Percentiles rank a stretch among this genome's conserved stretches.
Conservation (phyloP, 1,139 yeast species). For the Meyerozyma elateridarum region DNA sequence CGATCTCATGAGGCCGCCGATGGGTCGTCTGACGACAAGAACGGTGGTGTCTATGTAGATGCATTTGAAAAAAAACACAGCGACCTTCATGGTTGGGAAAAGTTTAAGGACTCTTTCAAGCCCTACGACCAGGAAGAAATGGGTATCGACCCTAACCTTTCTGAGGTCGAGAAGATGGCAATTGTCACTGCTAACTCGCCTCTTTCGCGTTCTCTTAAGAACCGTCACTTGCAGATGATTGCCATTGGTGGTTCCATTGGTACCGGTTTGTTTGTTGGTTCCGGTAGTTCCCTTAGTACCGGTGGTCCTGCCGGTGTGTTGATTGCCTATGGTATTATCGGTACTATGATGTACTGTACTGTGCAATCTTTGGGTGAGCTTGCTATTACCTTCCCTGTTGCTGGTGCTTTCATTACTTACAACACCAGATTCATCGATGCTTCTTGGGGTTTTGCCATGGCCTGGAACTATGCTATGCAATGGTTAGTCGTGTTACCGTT, state of each 20-base stretch:
- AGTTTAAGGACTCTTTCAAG: conserved; percentile 53
- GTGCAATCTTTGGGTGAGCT: conserved; percentile 14
- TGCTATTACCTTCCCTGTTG: conserved; percentile 14
- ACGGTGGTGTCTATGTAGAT: conserved; percentile 40
- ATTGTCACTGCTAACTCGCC: conserved; percentile 67
- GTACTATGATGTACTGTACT: conserved; percentile 12
- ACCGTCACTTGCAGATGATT: conserved; percentile 72
- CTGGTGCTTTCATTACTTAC: conserved; percentile 15
- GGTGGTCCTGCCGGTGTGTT: conserved; percentile 15
- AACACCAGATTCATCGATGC: conserved; percentile 14
- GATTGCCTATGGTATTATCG: conserved; percentile 14
- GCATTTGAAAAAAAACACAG: conserved; percentile 26
- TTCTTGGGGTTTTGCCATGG: conserved; percentile 15
- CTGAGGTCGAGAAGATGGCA: conserved; percentile 67
- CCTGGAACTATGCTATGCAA: conserved; percentile 15
- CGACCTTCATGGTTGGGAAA: conserved; percentile 28
- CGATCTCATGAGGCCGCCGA: conserved; percentile 36
- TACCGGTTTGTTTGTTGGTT: conserved; percentile 48
- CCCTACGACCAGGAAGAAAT: conserved; percentile 42
- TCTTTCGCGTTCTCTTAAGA: conserved; percentile 56
- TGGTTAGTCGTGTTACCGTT: conserved; percentile 15
- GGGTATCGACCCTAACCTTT: conserved; percentile 63
- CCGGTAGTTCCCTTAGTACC: conserved; percentile 11
- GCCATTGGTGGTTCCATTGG: conserved; percentile 90
- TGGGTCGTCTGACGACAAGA: conserved; percentile 33